phyloP scores from a whole-genome alignment of 106 monocot genomes.

The Triglochin maritima region DNA sequence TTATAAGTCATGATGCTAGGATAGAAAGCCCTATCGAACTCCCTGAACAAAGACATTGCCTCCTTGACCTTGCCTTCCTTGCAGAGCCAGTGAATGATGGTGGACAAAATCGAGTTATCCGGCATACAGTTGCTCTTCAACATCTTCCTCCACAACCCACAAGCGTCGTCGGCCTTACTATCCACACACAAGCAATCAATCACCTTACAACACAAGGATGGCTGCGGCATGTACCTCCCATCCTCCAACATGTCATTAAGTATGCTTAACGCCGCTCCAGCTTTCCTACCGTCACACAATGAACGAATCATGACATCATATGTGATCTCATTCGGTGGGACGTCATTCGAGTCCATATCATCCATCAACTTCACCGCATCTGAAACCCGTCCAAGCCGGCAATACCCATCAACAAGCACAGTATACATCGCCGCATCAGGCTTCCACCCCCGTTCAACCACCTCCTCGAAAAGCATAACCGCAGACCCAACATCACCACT shows the following conservation, averaged over 20 bases:
- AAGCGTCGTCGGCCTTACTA: conserved; percentile 62
- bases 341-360: conserved; percentile 44
- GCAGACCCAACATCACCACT: conserved; percentile 39
- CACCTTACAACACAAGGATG: conserved; percentile 58
- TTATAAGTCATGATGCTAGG: conserved; percentile 58
- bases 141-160: conserved; percentile 51
- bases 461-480: conserved; percentile 26
- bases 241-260: conserved; percentile 48
- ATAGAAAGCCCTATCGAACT: conserved; percentile 49
- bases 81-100: conserved; percentile 77
- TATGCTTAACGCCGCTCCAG: conserved; percentile 62
- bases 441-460: conserved; percentile 18
- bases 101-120: conserved; percentile 59
- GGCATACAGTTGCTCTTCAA: conserved; percentile 52
- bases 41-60: conserved; percentile 52
- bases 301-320: conserved; percentile 52
- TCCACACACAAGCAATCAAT: conserved; percentile 62
- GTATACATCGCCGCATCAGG: conserved; percentile 56
- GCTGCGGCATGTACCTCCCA: conserved; percentile 31
- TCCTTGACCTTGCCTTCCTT: conserved; percentile 46
- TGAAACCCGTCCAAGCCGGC: conserved; percentile 22
- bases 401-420: conserved; percentile 49
- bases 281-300: conserved; percentile 18
- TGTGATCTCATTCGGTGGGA: conserved; percentile 52
- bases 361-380: conserved; percentile 65